phyloP scores from a whole-genome alignment of 768 basidiomycete genomes.

The Lactarius sp. region DNA sequence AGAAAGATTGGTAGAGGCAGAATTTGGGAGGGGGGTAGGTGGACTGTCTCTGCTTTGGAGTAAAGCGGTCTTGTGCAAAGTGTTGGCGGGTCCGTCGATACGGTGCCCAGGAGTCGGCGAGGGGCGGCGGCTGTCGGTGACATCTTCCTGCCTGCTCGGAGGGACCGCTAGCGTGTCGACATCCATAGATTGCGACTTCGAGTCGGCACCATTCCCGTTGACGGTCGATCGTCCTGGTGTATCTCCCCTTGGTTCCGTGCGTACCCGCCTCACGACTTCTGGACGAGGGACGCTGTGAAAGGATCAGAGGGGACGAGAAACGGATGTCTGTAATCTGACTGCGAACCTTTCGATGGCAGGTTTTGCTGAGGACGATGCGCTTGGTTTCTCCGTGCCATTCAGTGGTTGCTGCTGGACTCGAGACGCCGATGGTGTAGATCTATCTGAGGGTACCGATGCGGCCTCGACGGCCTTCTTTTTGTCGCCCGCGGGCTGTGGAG shows the following conservation, averaged over 20 bases:
- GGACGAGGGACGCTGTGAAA: conserved; percentile 61
- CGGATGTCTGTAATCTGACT: not conserved
- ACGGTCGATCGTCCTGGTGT: conserved; percentile 33
- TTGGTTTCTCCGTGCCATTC: conserved; percentile 33
- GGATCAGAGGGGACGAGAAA: conserved; percentile 15
- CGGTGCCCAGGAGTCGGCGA: conserved; percentile 10
- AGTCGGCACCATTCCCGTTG: conserved; percentile 27
- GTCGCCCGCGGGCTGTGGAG: conserved; percentile 19
- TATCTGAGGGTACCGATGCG: not conserved
- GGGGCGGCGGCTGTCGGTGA: not conserved
- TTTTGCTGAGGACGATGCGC: conserved; percentile 41
- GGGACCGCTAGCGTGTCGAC: conserved; percentile 10
- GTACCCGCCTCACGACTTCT: conserved; percentile 67
- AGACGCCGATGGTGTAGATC: conserved; percentile 48
- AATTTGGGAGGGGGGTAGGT: conserved; percentile 27
- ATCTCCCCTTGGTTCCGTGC: conserved; percentile 36
- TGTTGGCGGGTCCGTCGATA: not conserved
- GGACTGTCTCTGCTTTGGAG: conserved; percentile 21
- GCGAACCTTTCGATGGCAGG: conserved; percentile 62
- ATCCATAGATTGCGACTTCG: conserved; percentile 21
- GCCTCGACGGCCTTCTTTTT: conserved; percentile 32
- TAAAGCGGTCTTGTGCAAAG: conserved; percentile 10
- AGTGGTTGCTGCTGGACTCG: conserved; percentile 44
- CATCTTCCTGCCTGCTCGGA: conserved; percentile 10
- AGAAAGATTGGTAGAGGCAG: conserved; percentile 17